phyloP scores from a whole-genome alignment of 140 eudicot species.

The Stevia rebaudiana region DNA sequence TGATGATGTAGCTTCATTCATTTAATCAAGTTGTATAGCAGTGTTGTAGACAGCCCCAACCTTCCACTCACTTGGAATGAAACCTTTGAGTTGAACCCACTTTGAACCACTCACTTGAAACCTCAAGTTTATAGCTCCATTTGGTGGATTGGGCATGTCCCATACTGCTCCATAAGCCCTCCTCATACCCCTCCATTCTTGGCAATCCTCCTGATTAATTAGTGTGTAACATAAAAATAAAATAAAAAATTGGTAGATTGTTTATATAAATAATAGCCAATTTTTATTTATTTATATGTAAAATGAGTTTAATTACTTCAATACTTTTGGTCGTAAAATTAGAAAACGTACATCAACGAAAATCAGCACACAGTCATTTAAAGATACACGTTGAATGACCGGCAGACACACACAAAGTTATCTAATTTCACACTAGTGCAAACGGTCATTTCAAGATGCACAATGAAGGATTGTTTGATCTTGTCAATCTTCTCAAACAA shows the following conservation, averaged over 20 bases:
- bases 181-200: conserved; percentile 81
- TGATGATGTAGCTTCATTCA: not conserved
- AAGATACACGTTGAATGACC: too few relatives aligned
- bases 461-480: too few relatives aligned
- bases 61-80: conserved; percentile 54
- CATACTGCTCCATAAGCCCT: conserved; percentile 70
- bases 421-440: too few relatives aligned
- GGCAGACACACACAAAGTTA: too few relatives aligned
- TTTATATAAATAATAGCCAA: not conserved
- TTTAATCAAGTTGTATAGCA: conserved; percentile 41
- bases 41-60: conserved; percentile 56
- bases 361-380: too few relatives aligned
- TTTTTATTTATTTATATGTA: not conserved
- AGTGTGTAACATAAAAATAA: not conserved
- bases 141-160: conserved; percentile 67
- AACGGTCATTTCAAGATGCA: too few relatives aligned
- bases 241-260: too few relatives aligned
- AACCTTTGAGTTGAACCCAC: conserved; percentile 40
- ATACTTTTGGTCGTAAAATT: too few relatives aligned
- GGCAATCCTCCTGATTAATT: conserved; percentile 52
- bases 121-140: conserved; percentile 44
- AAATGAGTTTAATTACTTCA: too few relatives aligned
- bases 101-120: conserved; percentile 44
- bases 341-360: too few relatives aligned
- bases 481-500: too few relatives aligned